These are phyloP conservation scores for Solanum gracilifrons DNA, from an alignment of 257 asterid genomes.

Conservation along the genomic window DNA sequence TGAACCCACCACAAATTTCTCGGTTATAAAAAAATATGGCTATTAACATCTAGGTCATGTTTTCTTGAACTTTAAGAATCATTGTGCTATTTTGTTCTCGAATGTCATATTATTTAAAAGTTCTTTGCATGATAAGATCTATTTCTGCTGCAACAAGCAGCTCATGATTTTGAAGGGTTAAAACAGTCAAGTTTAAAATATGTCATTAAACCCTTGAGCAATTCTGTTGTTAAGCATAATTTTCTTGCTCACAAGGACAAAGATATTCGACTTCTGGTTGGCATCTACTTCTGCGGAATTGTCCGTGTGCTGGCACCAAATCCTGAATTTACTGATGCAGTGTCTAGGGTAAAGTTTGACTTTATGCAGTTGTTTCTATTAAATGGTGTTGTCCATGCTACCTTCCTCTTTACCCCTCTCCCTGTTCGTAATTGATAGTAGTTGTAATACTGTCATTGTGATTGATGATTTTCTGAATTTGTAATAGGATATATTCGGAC, in stretches of 20 bases:
- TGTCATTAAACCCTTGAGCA: slow-evolving; percentile 36
- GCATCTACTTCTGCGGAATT: slow-evolving; percentile 55
- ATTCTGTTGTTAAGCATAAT: slow-evolving; percentile 43
- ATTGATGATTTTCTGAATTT: neutral
- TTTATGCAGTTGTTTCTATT: neutral
- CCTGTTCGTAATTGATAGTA: neutral
- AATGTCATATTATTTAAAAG: neutral
- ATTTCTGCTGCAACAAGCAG: slow-evolving; percentile 44
- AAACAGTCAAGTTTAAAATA: slow-evolving; percentile 35
- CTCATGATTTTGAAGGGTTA: slow-evolving; percentile 36
- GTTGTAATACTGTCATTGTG: neutral
- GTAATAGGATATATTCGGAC: slow-evolving; percentile 54
- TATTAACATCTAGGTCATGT: neutral
- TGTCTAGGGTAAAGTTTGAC: slow-evolving; percentile 39
- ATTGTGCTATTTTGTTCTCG: neutral
- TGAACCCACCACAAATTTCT: neutral
- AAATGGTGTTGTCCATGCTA: neutral
- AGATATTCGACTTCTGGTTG: slow-evolving; percentile 56
- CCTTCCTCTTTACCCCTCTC: neutral
- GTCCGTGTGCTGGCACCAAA: slow-evolving; percentile 60
- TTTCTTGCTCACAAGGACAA: slow-evolving; percentile 56
- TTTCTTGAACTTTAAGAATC: neutral
- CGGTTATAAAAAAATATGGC: neutral
- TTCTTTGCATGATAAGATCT: slow-evolving; percentile 1
- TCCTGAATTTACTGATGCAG: slow-evolving; percentile 46